Conservation (phyloP, 2,329 filamentous ascomycete species). For the Endocalyx cinctus region DNA sequence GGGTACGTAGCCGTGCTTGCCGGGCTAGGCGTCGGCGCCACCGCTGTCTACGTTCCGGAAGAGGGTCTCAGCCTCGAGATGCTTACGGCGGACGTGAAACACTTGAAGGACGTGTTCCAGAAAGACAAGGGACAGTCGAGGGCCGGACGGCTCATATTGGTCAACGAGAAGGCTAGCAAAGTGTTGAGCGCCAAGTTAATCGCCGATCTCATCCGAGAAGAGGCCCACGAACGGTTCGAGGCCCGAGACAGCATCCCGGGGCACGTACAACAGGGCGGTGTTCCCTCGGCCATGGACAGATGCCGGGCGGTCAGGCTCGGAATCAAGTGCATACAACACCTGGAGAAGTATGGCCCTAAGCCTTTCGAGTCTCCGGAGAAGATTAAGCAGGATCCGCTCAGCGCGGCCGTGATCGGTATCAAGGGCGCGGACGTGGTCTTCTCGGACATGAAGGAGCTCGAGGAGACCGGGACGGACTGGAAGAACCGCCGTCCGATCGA, state of each 20-base stretch:
- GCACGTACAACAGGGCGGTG: conserved; percentile 91
- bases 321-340: conserved; percentile 89
- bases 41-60: conserved; percentile 94
- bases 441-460: conserved; percentile 72
- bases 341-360: conserved; percentile 71
- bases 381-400: conserved; percentile 69
- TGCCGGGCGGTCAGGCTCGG: conserved; percentile 87
- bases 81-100: conserved; percentile 84
- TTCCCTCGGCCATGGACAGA: conserved; percentile 92
- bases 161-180: conserved; percentile 88
- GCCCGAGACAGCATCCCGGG: conserved; percentile 86
- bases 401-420: conserved; percentile 82
- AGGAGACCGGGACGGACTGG: conserved; percentile 89
- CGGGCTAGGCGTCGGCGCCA: conserved; percentile 84
- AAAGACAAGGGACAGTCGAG: conserved; percentile 83
- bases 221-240: conserved; percentile 88
- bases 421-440: conserved; percentile 88
- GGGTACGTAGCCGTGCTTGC: conserved; percentile 91
- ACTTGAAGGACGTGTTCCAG: conserved; percentile 79
- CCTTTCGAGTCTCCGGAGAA: conserved; percentile 50
- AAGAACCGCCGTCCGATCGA: conserved; percentile 76
- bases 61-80: conserved; percentile 93
- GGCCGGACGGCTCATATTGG: conserved; percentile 89
- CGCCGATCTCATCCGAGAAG: conserved; percentile 91
- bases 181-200: conserved; percentile 92